Percentiles rank a stretch among this genome's conserved stretches.
phyloP scores from a whole-genome alignment of 192 early-diverging fungal species.

The Dissophora globulifera region DNA sequence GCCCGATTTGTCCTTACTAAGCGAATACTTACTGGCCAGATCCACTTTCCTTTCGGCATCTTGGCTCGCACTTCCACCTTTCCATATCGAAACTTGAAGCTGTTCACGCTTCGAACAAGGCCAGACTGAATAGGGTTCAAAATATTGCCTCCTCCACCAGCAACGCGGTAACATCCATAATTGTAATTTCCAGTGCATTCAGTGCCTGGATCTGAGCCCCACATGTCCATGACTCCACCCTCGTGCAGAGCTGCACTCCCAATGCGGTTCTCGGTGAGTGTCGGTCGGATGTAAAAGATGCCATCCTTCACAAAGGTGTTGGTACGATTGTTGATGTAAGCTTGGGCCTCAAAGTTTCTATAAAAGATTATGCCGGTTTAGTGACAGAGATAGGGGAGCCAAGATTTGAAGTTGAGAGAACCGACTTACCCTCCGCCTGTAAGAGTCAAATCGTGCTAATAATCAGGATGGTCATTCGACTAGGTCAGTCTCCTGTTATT shows the following conservation, averaged over 20 bases:
- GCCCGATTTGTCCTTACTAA: too few species aligned
- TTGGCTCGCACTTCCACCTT: conserved; percentile 66
- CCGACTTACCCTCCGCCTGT: conserved; percentile 49
- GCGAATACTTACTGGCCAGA: conserved; percentile 52
- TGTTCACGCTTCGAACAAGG: conserved; percentile 54
- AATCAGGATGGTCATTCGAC: too few species aligned
- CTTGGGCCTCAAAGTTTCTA: conserved; percentile 39
- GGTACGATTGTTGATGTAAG: conserved; percentile 57
- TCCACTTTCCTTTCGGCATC: conserved; percentile 65
- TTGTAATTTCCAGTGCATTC: conserved; percentile 46
- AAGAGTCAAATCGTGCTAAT: conserved; percentile 38
- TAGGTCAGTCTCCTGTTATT: too few species aligned
- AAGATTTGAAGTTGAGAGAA: too few species aligned
- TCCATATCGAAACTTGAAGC: conserved; percentile 63
- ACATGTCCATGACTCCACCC: conserved; percentile 53
- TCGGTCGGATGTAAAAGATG: conserved; percentile 68
- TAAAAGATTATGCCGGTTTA: too few species aligned
- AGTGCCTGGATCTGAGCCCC: conserved; percentile 35
- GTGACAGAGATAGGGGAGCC: too few species aligned
- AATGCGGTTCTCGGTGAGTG: conserved; percentile 64
- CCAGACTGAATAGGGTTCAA: conserved; percentile 73
- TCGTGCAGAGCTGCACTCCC: conserved; percentile 54
- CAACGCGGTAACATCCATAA: conserved; percentile 57
- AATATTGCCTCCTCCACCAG: conserved; percentile 57
- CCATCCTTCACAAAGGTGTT: conserved; percentile 71